A percentile compares a stretch with the other conserved stretches of the same genome.
phyloP scores from a whole-genome alignment of 306 rosid species.

The Cucumis sativus region Cucumber_9930_V3 NC_026661.2:12852001-12852500 shows the following conservation, averaged over 20 bases:
- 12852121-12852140: neutral
- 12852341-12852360: neutral
- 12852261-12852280: slow-evolving; percentile 64
- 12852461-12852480: neutral
- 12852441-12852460: neutral
- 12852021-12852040: too few relatives aligned
- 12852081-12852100: too few relatives aligned
- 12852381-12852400: neutral
- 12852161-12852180: too few relatives aligned
- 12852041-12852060: too few relatives aligned
- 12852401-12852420: neutral
- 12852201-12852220: slow-evolving; percentile 70
- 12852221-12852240: slow-evolving; percentile 70
- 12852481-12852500: too few relatives aligned
- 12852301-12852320: slow-evolving; percentile 34
- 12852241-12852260: slow-evolving; percentile 44
- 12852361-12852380: neutral
- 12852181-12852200: slow-evolving; percentile 42
- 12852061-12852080: too few relatives aligned
- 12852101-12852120: too few relatives aligned
- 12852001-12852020: too few relatives aligned
- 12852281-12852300: slow-evolving; percentile 22
- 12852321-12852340: neutral
- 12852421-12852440: neutral
- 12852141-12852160: neutral